These are phyloP conservation scores for Glarea lozoyensis DNA, from an alignment of 495 filamentous ascomycete genomes.

Conservation along the genomic window DNA sequence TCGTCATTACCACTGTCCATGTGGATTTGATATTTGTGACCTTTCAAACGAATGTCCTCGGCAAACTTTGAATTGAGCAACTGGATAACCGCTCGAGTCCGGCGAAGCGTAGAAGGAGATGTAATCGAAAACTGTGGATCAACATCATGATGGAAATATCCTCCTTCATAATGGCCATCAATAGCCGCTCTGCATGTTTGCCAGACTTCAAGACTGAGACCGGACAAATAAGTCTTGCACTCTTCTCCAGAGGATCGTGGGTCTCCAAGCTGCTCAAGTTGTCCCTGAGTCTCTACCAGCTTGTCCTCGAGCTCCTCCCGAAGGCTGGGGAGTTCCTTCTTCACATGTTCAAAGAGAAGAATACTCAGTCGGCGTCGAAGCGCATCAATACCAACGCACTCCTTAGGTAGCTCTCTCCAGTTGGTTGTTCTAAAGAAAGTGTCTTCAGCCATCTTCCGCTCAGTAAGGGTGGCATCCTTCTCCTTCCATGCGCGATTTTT, in stretches of 20 bases:
- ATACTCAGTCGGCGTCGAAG: constrained; percentile 32
- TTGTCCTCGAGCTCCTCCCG: constrained; percentile 12
- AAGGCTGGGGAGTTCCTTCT: constrained; percentile 27
- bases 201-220: constrained; percentile 21
- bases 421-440: constrained; percentile 30
- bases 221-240: constrained; percentile 22
- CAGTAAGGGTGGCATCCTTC: constrained; percentile 23
- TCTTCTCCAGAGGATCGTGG: constrained; percentile 5
- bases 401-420: constrained; percentile 18
- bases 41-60: constrained; percentile 13
- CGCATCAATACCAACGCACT: constrained; percentile 28
- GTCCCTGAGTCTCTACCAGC: neutral
- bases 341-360: constrained; percentile 33
- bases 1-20: neutral
- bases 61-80: constrained; percentile 21
- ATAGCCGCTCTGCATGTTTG: constrained; percentile 25
- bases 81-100: constrained; percentile 25
- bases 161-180: constrained; percentile 23
- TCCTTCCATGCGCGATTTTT: constrained; percentile 47
- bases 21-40: constrained; percentile 25
- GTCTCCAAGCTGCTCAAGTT: constrained; percentile 9
- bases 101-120: constrained; percentile 8
- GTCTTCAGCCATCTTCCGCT: constrained; percentile 31
- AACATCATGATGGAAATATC: constrained; percentile 14
- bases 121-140: constrained; percentile 7